phyloP scores from a whole-genome alignment of 2,329 filamentous ascomycete species.

The Fusarium keratoplasticum region DNA sequence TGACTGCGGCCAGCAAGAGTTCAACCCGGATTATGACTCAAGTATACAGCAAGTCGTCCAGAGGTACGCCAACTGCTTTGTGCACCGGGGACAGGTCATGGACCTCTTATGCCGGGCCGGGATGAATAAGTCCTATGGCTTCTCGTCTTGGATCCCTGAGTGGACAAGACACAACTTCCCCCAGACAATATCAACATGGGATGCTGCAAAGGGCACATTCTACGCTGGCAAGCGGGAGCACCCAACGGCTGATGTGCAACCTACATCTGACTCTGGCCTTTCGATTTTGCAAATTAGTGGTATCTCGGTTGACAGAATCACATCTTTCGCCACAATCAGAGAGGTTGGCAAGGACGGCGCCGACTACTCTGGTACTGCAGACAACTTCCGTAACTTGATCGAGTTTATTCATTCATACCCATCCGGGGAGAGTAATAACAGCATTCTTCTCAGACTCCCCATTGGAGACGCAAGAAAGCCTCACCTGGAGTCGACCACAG shows the following conservation, averaged over 20 bases:
- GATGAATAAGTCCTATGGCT: not conserved
- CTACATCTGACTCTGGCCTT: fast-evolving
- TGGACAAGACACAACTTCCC: not conserved
- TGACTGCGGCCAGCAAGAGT: not conserved
- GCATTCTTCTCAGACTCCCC: not conserved
- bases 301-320: not conserved
- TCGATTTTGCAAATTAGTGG: not conserved
- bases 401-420: not conserved
- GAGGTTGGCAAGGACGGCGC: no score
- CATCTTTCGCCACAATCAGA: not conserved
- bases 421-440: not conserved
- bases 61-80: not conserved
- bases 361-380: fast-evolving
- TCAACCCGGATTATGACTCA: not conserved
- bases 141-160: not conserved
- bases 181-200: not conserved
- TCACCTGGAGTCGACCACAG: not conserved
- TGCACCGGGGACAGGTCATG: not conserved
- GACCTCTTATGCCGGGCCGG: not conserved
- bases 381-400: not conserved
- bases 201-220: not conserved
- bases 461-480: not conserved
- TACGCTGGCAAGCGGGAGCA: not conserved
- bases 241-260: not conserved
- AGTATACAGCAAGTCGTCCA: not conserved